Base-by-base conservation (phyloP, 73 alveolate genomes). In the Diophrys sp. region DNA sequence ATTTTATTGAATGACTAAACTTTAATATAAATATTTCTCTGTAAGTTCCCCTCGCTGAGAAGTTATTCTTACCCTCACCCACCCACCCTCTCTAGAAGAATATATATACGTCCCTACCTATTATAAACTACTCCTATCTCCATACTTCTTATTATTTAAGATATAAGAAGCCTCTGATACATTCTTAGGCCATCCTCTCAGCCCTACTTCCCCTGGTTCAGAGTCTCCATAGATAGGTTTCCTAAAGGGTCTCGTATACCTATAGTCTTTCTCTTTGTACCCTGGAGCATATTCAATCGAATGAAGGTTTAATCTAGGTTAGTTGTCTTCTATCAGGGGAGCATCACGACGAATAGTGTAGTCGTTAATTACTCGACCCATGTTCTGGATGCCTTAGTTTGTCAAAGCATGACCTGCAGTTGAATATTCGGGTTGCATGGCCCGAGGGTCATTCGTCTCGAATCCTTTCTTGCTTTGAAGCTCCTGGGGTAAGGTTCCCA, bases 41-140 rank as follows among this genome's bases (percentile, higher is more conserved):
- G 29, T 73, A 27, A 25, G 81, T 73, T 44, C 81, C 81, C 53
- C 72, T 24, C 27, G 81, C 81, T 0, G 81, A 44, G 53, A 73
- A 73, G 55, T 73, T 73, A 44, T 73, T 73, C 33, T 73, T 31
- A 30, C 79, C 33, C 33, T 32, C 79, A 29, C 70, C 70, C 1
- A 29, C n/a, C n/a, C n/a, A n/a, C n/a, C 79, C 11, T 71, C 79
- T 32, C 30, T 32, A 73, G 34, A 73, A 31, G 34, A 62, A 53
- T 14, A 11, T 44, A 31, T 73, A 23, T 73, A 62, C 18, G 34
- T 67, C 26, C 54, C 81, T 54, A 62, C 81, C 1, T 73, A 26
- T n/a, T 73, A 54, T 29, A 73, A 44, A 44, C 28, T 44, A 29
- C 72, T 28, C 30, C 18, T 14, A 26, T 73, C 81, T 34, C 33